Evolutionary conservation across 495 filamentous ascomycete species (phyloP).

Genomic region (Hypoxylon subgilvum): DNA sequence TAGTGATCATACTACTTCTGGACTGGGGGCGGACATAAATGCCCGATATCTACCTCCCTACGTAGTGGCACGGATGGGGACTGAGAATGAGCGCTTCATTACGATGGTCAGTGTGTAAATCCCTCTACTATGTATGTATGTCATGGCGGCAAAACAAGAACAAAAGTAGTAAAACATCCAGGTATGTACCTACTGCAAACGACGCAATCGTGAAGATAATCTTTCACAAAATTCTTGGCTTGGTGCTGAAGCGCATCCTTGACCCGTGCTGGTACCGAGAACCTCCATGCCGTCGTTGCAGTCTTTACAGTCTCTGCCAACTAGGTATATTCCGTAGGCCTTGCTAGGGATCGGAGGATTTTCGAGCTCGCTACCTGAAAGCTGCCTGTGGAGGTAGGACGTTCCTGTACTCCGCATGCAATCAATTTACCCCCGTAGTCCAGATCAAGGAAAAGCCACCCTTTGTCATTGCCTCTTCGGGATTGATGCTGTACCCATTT

Average conservation of each 20-base stretch:
- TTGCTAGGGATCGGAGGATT: slow-evolving; percentile 32
- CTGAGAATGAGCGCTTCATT: not conserved
- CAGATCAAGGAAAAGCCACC: slow-evolving; percentile 30
- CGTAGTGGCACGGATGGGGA: slow-evolving; percentile 4
- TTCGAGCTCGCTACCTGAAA: slow-evolving; percentile 32
- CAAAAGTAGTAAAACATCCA: not conserved
- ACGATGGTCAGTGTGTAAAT: not conserved
- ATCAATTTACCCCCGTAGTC: slow-evolving; percentile 34
- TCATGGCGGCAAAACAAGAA: not conserved
- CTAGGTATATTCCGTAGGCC: slow-evolving; percentile 5
- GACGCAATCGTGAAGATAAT: not conserved
- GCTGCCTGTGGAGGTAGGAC: slow-evolving; percentile 15
- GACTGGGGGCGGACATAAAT: not conserved
- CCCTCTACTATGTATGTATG: too few relatives aligned
- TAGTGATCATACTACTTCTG: slow-evolving; percentile 1
- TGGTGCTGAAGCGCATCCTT: slow-evolving; percentile 3
- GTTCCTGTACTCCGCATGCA: slow-evolving; percentile 35
- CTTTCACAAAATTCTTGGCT: not conserved
- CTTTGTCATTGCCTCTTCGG: slow-evolving; percentile 26
- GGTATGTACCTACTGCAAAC: too few relatives aligned
- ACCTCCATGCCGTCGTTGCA: slow-evolving; percentile 22
- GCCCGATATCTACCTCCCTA: too few relatives aligned
- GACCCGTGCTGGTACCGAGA: slow-evolving; percentile 4
- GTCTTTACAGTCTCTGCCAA: slow-evolving; percentile 15
- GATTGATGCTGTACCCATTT: slow-evolving; percentile 34